Evolutionary conservation across 78 protist genomes (phyloP).

Genomic region (Protostelium mycophagum): DNA sequence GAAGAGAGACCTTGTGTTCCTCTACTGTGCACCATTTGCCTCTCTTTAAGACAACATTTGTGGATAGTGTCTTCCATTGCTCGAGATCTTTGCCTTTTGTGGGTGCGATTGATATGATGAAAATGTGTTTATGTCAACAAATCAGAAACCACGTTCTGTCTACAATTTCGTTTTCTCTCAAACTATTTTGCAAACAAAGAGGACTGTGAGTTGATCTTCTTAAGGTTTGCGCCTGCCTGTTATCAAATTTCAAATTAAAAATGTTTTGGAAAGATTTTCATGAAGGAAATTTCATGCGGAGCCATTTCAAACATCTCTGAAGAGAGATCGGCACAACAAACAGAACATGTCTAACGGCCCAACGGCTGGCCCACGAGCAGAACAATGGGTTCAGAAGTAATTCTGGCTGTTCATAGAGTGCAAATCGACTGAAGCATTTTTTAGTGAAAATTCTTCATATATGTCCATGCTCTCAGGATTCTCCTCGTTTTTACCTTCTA

Average conservation of each 20-base stretch:
- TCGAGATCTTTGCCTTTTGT: not conserved
- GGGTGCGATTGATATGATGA: too few species aligned
- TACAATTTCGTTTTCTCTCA: too few species aligned
- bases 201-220: too few species aligned
- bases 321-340: too few species aligned
- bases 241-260: too few species aligned
- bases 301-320: too few species aligned
- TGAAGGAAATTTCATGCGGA: too few species aligned
- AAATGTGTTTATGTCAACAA: too few species aligned
- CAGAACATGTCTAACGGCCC: slow-evolving; percentile 2
- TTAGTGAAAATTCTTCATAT: not conserved
- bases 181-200: too few species aligned
- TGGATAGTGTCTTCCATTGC: not conserved
- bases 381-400: not conserved
- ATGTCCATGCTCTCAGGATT: not conserved
- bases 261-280: too few species aligned
- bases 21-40: not conserved
- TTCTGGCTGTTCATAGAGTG: not conserved
- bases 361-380: not conserved
- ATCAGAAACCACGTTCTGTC: too few species aligned
- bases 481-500: not conserved
- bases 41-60: not conserved
- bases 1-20: not conserved
- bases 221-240: too few species aligned
- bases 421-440: not conserved